Base-by-base conservation (phyloP, 441 rosid genomes). In the Gossypium davidsonii region DNA sequence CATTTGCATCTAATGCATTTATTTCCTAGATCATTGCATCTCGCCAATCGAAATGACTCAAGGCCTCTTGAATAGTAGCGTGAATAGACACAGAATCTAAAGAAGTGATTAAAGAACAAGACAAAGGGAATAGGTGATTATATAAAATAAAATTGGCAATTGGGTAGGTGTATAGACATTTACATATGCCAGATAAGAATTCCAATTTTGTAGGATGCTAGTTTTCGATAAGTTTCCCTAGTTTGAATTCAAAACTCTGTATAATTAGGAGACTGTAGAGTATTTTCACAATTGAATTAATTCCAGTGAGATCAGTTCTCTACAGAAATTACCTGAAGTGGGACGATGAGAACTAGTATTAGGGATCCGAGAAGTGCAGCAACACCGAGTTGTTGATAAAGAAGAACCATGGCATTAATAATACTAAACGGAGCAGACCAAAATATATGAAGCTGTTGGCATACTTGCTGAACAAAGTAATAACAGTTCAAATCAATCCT, bases 401-500 rank as follows among this genome's bases (percentile, higher is more conserved):
- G 92, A 76, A 94, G 97, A 81, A 85, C 81, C 96, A 91, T 89
- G 26, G 97, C 73, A 62, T 91, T 72, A 37, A 79, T 82, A 78
- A 92, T 94, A 34, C 97, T 91, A 74, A 94, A 92, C 28, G 99
- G 99, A 69, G 97, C 92, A 1, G 99, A 94, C 96, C 99, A 94
- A 59, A 94, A 79, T 31, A 82, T 81, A 69, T 92, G 99, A 75
- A 94, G 90, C 28, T 80, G 97, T 76, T 80, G 87, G 82, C 90
- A 79, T 76, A 87, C 80, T 91, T 87, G 91, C 97, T 92, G 89
- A 59, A 79, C 64, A 74, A 72, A 2, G 70, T 15, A 26, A 66
- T 31, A 49, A 28, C 42, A 52, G 18, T 42, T 76, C 56, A 73
- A 9, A 73, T 31, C 48, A 51, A 68, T 21, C 23, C 46, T 49